Conservation (phyloP, 2,329 filamentous ascomycete genomes). For the Fusarium sp. region DNA sequence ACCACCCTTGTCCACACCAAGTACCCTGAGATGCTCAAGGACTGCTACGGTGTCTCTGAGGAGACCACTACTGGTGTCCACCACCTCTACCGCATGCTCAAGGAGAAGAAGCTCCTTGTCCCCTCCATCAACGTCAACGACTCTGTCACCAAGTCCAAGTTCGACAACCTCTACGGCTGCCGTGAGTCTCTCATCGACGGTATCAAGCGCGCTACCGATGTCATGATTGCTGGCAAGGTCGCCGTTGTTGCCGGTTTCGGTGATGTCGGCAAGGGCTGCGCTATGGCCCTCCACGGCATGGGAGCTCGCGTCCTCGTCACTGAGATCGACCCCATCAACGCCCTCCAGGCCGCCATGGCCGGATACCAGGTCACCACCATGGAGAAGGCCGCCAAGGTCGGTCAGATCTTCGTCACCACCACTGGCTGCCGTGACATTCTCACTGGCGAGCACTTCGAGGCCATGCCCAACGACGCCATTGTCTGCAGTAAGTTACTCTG, state of each 20-base stretch:
- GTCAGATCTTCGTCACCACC: conserved; percentile 99
- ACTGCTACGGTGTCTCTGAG: conserved; percentile 98
- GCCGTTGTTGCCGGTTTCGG: conserved; percentile 97
- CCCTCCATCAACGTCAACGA: conserved; percentile 99
- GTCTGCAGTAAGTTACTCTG: conserved; percentile 83
- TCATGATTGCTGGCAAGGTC: conserved; percentile 99
- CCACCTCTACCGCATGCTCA: conserved; percentile 99
- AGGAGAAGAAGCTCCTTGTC: conserved; percentile 89
- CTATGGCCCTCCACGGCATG: conserved; percentile 96
- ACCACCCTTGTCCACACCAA: conserved; percentile 97
- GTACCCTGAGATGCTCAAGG: conserved; percentile 98
- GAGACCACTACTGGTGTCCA: conserved; percentile 99
- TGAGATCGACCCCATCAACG: conserved; percentile 99
- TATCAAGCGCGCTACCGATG: conserved; percentile 99
- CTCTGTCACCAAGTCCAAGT: conserved; percentile 99
- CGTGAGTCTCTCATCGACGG: conserved; percentile 98
- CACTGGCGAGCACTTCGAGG: conserved; percentile 91
- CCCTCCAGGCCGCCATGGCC: conserved; percentile 97
- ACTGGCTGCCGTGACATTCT: conserved; percentile 99
- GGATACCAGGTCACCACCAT: conserved; percentile 98
- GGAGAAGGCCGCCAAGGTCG: conserved; percentile 91
- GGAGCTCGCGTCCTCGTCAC: conserved; percentile 97
- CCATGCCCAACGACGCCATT: conserved; percentile 97
- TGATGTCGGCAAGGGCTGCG: conserved; percentile 99
- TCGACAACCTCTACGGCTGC: conserved; percentile 99